phyloP scores from a whole-genome alignment of 2,329 filamentous ascomycete genomes.

The Samsoniella hepiali region DNA sequence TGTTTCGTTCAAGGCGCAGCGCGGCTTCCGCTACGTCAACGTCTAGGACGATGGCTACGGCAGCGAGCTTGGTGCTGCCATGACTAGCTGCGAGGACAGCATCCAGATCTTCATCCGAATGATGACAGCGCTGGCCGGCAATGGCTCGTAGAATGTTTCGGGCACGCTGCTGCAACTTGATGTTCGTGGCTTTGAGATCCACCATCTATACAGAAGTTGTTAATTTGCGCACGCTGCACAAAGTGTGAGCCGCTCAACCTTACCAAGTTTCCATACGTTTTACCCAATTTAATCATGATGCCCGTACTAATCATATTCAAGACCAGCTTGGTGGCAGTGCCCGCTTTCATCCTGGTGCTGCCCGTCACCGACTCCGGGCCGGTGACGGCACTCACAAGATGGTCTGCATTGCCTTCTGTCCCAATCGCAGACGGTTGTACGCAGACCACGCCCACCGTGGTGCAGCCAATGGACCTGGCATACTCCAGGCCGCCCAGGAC shows the following conservation, averaged over 20 bases:
- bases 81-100: slow-evolving; percentile 19
- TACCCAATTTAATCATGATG: slow-evolving; percentile 39
- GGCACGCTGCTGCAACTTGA: slow-evolving; percentile 31
- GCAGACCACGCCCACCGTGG: slow-evolving; percentile 39
- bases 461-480: slow-evolving; percentile 33
- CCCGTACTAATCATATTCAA: slow-evolving; percentile 42
- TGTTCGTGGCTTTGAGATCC: slow-evolving; percentile 36
- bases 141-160: slow-evolving; percentile 26
- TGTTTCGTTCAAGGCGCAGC: slow-evolving; percentile 19
- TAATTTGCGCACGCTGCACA: background rate
- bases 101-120: slow-evolving; percentile 24
- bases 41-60: slow-evolving; percentile 12
- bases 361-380: slow-evolving; percentile 44
- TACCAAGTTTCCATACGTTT: slow-evolving; percentile 42
- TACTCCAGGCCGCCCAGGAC: slow-evolving; percentile 33
- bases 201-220: slow-evolving; percentile 28
- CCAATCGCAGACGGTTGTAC: slow-evolving; percentile 31
- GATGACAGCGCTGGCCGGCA: slow-evolving; percentile 20
- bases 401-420: slow-evolving; percentile 24
- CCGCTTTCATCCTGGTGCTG: slow-evolving; percentile 44
- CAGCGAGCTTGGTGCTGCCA: slow-evolving; percentile 20
- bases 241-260: slow-evolving; percentile 20
- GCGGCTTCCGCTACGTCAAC: slow-evolving; percentile 23
- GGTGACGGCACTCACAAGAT: slow-evolving; percentile 37
- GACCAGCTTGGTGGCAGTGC: slow-evolving; percentile 43